Conservation (phyloP, 140 eudicot species). For the Erigeron philadelphicus region DNA sequence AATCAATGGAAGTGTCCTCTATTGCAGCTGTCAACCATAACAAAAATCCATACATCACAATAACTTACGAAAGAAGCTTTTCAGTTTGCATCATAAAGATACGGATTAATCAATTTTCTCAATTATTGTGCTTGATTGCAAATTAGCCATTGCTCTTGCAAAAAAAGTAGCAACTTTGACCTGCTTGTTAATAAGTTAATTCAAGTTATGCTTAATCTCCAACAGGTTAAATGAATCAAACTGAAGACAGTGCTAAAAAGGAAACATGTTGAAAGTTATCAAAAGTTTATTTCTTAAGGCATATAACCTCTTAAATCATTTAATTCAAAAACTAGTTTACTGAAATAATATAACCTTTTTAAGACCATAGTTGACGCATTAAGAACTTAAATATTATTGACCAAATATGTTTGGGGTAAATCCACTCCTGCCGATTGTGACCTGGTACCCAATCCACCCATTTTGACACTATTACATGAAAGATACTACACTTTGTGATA, state of each 20-base stretch:
- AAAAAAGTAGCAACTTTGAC: not conserved
- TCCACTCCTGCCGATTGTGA: not conserved
- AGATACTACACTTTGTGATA: not conserved
- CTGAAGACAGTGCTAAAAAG: not conserved
- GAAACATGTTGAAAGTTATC: not conserved
- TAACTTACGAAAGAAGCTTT: slow-evolving; percentile 26
- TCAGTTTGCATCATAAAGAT: not conserved
- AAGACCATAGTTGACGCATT: not conserved
- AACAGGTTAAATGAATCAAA: not conserved
- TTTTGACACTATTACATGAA: not conserved
- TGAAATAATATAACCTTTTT: not conserved
- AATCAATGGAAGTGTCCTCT: slow-evolving; percentile 91
- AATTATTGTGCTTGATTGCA: not conserved
- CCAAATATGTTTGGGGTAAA: not conserved
- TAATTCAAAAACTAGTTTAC: not conserved
- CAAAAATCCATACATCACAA: slow-evolving; percentile 30
- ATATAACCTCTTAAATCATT: not conserved
- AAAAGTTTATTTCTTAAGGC: not conserved
- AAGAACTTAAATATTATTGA: not conserved
- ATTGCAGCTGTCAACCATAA: slow-evolving; percentile 73
- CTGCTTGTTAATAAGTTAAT: not conserved
- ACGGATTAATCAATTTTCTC: not conserved
- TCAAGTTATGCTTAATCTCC: not conserved
- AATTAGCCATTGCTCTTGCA: not conserved
- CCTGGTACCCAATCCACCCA: not conserved